Percentiles rank a stretch among this genome's conserved stretches.
These are phyloP conservation scores for Nidula niveotomentosa DNA, from an alignment of 1,284 basidiomycete genomes.

Conservation along the genomic window DNA sequence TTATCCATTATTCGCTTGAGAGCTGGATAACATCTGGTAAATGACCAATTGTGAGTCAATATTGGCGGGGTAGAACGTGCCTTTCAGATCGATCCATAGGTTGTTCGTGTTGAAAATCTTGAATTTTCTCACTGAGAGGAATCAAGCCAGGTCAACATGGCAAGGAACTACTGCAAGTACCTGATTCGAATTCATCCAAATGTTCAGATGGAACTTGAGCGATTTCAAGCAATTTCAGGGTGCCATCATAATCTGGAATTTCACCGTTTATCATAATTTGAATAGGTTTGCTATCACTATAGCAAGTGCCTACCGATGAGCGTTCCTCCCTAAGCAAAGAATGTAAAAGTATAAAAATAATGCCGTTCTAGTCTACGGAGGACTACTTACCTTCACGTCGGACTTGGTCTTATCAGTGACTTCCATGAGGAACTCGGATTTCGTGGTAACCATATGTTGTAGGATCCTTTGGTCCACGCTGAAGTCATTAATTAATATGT, in stretches of 20 bases:
- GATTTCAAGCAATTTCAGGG: constrained; percentile 83
- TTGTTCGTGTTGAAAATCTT: constrained; percentile 91
- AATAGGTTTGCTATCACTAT: too few relatives aligned
- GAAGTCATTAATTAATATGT: constrained; percentile 4
- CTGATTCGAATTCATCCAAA: constrained; percentile 88
- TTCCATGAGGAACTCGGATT: constrained; percentile 90
- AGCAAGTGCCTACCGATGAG: constrained; percentile 45
- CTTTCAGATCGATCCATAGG: constrained; percentile 83
- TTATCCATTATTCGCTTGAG: constrained; percentile 85
- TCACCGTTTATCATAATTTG: neutral
- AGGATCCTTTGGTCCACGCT: constrained; percentile 73
- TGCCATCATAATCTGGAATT: constrained; percentile 74
- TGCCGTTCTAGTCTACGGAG: too few relatives aligned
- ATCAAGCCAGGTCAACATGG: constrained; percentile 6
- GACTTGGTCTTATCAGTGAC: constrained; percentile 98
- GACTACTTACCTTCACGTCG: constrained; percentile 70
- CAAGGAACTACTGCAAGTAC: constrained; percentile 17
- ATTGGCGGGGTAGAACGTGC: constrained; percentile 19
- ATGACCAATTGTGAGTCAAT: neutral
- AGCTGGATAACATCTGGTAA: constrained; percentile 26
- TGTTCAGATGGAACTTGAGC: constrained; percentile 91
- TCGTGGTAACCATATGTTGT: constrained; percentile 79
- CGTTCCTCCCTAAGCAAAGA: constrained; percentile 69
- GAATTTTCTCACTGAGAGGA: constrained; percentile 66
- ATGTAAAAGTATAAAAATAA: neutral